Evolutionary conservation across 305 asterid genomes (phyloP), one percentile per base, ranked within the genome.

Genomic region (Striga hermonthica): DNA sequence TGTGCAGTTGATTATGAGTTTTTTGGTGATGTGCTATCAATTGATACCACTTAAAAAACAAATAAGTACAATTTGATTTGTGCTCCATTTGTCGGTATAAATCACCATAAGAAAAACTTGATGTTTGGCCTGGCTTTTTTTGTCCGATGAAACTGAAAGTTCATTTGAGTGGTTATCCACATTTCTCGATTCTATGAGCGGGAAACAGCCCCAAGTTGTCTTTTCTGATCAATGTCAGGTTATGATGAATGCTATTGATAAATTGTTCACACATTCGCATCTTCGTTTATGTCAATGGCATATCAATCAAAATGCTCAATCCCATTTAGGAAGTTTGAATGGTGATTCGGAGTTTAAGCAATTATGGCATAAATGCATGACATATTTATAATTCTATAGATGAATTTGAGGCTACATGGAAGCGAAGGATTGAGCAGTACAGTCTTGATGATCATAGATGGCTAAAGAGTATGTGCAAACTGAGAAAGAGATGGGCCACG

Each of bases 211-310:
- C 31, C 43, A 12, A 62, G 11, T 44, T 13, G n/a, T 44, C 34
- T 62, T 62, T 47, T 14, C 36, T 2, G 36, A 53, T 4, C 58
- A 53, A 53, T 53, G 36, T 14, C 58, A 7, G 9, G 58, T 36
- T n/a, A 14, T 53, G 58, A 53, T 53, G 58, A 53, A 50, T 13
- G 57, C 57, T 2, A 16, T 50, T n/a, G 61, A 65, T 14, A 50
- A 0, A 7, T 35, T 52, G 2, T 64, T 64, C 52, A 11, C 49
- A 64, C 0, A 4, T 13, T 12, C 60, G 7, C 69, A 35, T 6
- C 57, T 10, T n/a, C 5, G 35, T 3, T 63, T 63, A 28, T 52
- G 50, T 10, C 49, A 50, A 10, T 62, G 44, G 41, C 67, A n/a
- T n/a, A 44, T 22, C 9, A 14, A 61, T 16, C 66, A 61, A 16